A percentile compares a stretch with the other conserved stretches of the same genome.
These are phyloP conservation scores for Dothidotthia symphoricarpi DNA, from an alignment of 2,329 filamentous ascomycete genomes.

Conservation along the genomic window DNA sequence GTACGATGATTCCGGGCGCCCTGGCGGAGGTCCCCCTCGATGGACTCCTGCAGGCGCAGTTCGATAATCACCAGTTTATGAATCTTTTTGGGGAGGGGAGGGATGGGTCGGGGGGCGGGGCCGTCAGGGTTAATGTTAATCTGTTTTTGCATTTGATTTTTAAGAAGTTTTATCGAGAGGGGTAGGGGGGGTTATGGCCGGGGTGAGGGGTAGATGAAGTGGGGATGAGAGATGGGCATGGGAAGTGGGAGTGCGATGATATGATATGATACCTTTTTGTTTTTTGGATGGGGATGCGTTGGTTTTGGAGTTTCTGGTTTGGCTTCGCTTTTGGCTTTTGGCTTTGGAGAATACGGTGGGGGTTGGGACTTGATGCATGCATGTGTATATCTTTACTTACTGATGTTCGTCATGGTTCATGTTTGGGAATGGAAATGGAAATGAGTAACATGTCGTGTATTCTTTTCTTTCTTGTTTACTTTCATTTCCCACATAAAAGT, in stretches of 20 bases:
- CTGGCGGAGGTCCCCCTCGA: constrained; percentile 87
- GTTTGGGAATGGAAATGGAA: no score
- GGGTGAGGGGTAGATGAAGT: constrained; percentile 15
- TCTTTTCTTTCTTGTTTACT: no score
- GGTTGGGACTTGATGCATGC: no score
- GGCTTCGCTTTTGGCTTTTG: no score
- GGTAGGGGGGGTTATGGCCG: no score
- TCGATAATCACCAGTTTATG: constrained; percentile 95
- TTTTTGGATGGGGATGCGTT: no score
- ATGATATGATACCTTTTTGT: constrained; percentile 1
- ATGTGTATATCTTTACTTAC: no score
- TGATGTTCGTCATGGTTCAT: no score
- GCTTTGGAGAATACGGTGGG: no score
- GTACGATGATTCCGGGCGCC: constrained; percentile 93
- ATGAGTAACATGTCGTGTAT: no score
- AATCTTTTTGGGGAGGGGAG: constrained; percentile 65
- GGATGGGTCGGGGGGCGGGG: constrained; percentile 27
- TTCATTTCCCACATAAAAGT: no score
- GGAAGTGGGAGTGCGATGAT: not conserved
- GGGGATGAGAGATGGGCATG: not conserved
- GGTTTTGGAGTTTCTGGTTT: no score
- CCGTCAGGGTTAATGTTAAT: constrained; percentile 89
- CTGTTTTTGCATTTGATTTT: constrained; percentile 93
- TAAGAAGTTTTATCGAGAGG: constrained; percentile 86
- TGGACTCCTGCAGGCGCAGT: constrained; percentile 92